Base-by-base conservation (phyloP, 176 grass and related monocot genomes). In the Zea luxurians region DNA sequence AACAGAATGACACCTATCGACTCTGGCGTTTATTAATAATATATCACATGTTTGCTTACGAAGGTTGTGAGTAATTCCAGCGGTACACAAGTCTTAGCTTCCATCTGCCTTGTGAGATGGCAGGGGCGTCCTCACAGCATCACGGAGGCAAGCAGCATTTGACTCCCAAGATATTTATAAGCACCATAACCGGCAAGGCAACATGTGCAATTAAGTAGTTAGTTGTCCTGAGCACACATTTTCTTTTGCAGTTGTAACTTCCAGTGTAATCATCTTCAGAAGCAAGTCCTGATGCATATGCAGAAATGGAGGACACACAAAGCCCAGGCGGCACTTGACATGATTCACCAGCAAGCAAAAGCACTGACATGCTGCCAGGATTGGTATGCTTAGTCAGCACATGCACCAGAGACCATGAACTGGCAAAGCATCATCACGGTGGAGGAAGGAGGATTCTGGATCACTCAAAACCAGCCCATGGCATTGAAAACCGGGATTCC, bases 141-240 rank as follows among this genome's bases (percentile, higher is more conserved):
- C 76, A 73, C 38, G 70, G 45, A 72, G 80, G 48, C 82, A 89
- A 74, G 66, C 59, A 61, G 9, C 59, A 47, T 89, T 85, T 89
- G 87, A 89, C 82, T 77, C 62, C 40, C 2, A 54, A 45, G 4
- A 49, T 5, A 48, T 70, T 60, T 75, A 71, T 81, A 81, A 64
- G 54, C 59, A 34, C 9, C 77, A 76, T 46, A 46, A 40, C 61
- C 42, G 66, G 77, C 10, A 76, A 77, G 73, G 82, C 59, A 81
- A 20, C 83, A 90, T 90, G 88, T 83, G 80, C 83, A 79, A 83
- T 83, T 90, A 86, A 90, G 80, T 43, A 86, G 79, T 86, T 86
- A 44, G 74, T 46, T 86, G 75, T 83, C 83, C 75, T 79, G 42
- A 83, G 63, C 50, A 79, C 63, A 78, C 5, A 11, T 34, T 68